phyloP scores from a whole-genome alignment of 306 rosid genomes.

The Medicago truncatula region MtrunA17r5.0-ANR NC_053049.1:37301001-37301500 shows the following conservation, averaged over 20 bases:
- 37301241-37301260: constrained; percentile 85
- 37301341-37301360: constrained; percentile 73
- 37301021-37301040: too few species aligned
- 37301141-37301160: too few species aligned
- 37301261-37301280: constrained; percentile 88
- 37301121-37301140: too few species aligned
- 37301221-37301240: constrained; percentile 65
- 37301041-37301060: too few species aligned
- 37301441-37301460: constrained; percentile 76
- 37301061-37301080: too few species aligned
- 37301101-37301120: too few species aligned
- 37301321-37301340: constrained; percentile 86
- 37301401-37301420: constrained; percentile 47
- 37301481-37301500: constrained; percentile 58
- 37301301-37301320: constrained; percentile 98
- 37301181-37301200: background rate
- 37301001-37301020: too few species aligned
- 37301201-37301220: constrained; percentile 11
- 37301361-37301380: constrained; percentile 67
- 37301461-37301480: constrained; percentile 58
- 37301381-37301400: constrained; percentile 66
- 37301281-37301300: constrained; percentile 89
- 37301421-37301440: constrained; percentile 78
- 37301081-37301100: too few species aligned
- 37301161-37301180: background rate